Base-by-base conservation (phyloP, 495 filamentous ascomycete species). In the Ramalina intermedia region DNA sequence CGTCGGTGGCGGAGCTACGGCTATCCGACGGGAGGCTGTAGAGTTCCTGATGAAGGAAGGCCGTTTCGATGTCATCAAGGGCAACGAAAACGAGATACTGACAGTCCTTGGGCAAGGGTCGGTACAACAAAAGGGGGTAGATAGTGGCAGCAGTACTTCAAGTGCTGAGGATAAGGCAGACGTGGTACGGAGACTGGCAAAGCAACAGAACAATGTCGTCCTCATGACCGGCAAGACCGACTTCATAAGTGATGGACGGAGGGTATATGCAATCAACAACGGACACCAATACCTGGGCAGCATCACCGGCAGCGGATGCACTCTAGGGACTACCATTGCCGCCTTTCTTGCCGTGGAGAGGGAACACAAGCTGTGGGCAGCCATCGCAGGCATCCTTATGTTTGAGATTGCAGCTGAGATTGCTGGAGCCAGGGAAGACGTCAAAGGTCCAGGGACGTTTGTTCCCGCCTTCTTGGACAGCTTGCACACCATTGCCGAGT, bases 301-400 rank as follows among this genome's bases (percentile, higher is more conserved):
- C 52, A 82, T 96, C 18, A 95, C 90, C 0, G 91, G 90, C 24
- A 90, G 79, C 46, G 90, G 90, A 2, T 98, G 90, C 59, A 79
- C 81, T 4, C 71, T 98, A 8, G 88, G 89, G 6, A 88, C 87
- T 2, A 75, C 81, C 2, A 76, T 94, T 46, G 84, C 84, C 7
- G 79, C 84, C 21, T 82, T 79, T 57, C 55, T 94, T 23, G 80
- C 83, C 4, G 73, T 68, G 4, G 60, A 76, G 41, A 65, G 66
- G 4, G 64, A 67, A 7, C 78, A 87, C 58, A 80, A 75, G 62
- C 63, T 84, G 29, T 66, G 90, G n/a, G 75, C 73, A 8, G 79
- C 84, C 0, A 61, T 86, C 6, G 76, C 86, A 6, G 88, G 76
- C 2, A 61, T 94, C 16, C 56, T 91, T 37, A 78, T 83, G 60